Evolutionary conservation across 768 basidiomycete genomes (phyloP), one percentile per base, ranked within the genome.

Genomic region (Mycena chlorophos): DNA sequence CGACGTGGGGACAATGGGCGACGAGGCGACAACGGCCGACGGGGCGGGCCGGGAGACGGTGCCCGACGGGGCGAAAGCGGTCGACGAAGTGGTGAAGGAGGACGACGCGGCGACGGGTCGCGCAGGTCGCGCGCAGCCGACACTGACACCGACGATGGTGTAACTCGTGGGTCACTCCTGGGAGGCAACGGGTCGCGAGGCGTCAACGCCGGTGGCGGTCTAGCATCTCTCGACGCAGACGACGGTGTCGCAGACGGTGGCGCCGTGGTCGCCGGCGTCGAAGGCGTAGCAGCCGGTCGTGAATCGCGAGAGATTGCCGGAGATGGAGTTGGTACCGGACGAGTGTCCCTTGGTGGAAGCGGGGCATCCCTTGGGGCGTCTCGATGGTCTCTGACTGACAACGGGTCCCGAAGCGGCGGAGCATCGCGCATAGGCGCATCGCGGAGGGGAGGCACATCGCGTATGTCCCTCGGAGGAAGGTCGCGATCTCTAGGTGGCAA

Each of bases 401-500:
- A n/a, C n/a, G n/a, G n/a, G n/a, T n/a, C n/a, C n/a, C 52, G 45
- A 23, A 53, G 19, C n/a, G 54, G 48, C 1, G 54, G 48, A 12
- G 54, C 54, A 14, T 55, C 54, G 10, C 54, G 31, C 8, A 55
- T 37, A 23, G 34, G 43, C 52, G 34, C 52, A 45, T 13, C 30
- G 23, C 31, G 14, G n/a, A n/a, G n/a, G n/a, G n/a, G n/a, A n/a
- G n/a, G n/a, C n/a, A n/a, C n/a, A n/a, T n/a, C n/a, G n/a, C n/a
- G n/a, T 19, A 43, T 6, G 22, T 43, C 40, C 40, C 40, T 43
- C 40, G 40, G 8, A n/a, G n/a, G n/a, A n/a, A n/a, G n/a, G n/a
- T n/a, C n/a, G n/a, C n/a, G n/a, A n/a, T n/a, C n/a, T n/a, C n/a
- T n/a, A n/a, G n/a, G n/a, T n/a, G 31, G 31, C 17, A 34, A 17